Conservation (phyloP, 768 basidiomycete genomes). For the Polyporus arcularius region DNA sequence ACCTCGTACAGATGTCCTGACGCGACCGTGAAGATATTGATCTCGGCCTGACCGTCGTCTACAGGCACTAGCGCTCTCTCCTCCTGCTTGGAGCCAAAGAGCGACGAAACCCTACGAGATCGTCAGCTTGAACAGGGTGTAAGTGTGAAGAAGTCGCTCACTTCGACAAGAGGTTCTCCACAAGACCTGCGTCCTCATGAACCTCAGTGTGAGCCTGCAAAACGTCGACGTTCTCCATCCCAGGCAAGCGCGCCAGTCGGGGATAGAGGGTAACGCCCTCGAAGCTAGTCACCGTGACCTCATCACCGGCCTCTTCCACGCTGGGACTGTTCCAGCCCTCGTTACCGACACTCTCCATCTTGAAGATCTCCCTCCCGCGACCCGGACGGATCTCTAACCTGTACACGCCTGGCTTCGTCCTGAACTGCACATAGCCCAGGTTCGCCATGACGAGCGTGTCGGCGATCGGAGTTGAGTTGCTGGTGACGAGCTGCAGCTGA, state of each 20-base stretch:
- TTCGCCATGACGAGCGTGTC: slow-evolving; percentile 95
- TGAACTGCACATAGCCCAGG: slow-evolving; percentile 95
- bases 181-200: slow-evolving; percentile 38
- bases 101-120: slow-evolving; percentile 27
- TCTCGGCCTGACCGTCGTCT: slow-evolving; percentile 69
- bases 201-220: slow-evolving; percentile 45
- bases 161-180: slow-evolving; percentile 55
- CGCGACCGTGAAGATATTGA: slow-evolving; percentile 99
- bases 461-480: slow-evolving; percentile 51
- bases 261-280: slow-evolving; percentile 91
- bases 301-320: slow-evolving; percentile 67
- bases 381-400: slow-evolving; percentile 81
- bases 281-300: slow-evolving; percentile 84
- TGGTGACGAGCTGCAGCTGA: slow-evolving; percentile 76
- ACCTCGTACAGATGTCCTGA: slow-evolving; percentile 97
- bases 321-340: slow-evolving; percentile 84
- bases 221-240: slow-evolving; percentile 84
- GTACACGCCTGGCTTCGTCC: slow-evolving; percentile 88
- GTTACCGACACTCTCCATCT: slow-evolving; percentile 83
- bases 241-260: slow-evolving; percentile 62
- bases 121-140: slow-evolving; percentile 4
- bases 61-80: slow-evolving; percentile 20
- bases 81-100: slow-evolving; percentile 21
- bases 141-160: slow-evolving; percentile 30
- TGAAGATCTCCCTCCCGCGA: slow-evolving; percentile 76